Evolutionary conservation across 495 filamentous ascomycete species (phyloP).

Genomic region (Letharia lupina): DNA sequence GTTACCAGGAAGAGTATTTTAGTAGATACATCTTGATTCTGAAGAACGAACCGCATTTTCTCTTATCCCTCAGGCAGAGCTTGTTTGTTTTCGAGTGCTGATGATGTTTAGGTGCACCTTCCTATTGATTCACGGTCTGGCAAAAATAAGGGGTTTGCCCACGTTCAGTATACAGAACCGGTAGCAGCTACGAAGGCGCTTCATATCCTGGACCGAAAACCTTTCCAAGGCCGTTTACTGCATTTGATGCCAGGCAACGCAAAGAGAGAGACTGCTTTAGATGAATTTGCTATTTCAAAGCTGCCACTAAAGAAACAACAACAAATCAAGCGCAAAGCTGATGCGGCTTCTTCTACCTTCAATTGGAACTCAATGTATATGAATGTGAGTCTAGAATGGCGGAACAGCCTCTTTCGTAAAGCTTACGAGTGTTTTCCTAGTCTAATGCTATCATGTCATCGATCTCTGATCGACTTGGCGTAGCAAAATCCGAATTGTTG

Average conservation of each 20-base stretch:
- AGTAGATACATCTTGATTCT: slow-evolving; percentile 70
- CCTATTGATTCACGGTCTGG: slow-evolving; percentile 57
- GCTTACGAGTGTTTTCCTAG: slow-evolving; percentile 35
- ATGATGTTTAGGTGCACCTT: slow-evolving; percentile 64
- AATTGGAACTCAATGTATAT: slow-evolving; percentile 98
- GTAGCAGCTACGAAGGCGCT: slow-evolving; percentile 70
- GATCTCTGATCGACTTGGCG: slow-evolving; percentile 73
- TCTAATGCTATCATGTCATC: slow-evolving; percentile 87
- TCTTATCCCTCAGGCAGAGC: slow-evolving; percentile 25
- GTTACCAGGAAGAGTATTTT: slow-evolving; percentile 60
- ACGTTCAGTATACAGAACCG: slow-evolving; percentile 65
- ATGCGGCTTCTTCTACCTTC: slow-evolving; percentile 67
- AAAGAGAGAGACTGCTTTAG: slow-evolving; percentile 71
- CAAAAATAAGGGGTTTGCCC: slow-evolving; percentile 77
- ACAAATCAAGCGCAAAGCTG: slow-evolving; percentile 71
- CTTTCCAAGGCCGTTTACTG: slow-evolving; percentile 84
- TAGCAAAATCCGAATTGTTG: slow-evolving; percentile 81
- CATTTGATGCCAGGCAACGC: slow-evolving; percentile 76
- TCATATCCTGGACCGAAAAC: slow-evolving; percentile 62
- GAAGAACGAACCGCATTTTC: slow-evolving; percentile 32
- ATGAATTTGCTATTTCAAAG: slow-evolving; percentile 80
- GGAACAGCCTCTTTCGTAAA: not conserved
- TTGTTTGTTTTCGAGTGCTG: slow-evolving; percentile 30
- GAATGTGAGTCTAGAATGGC: slow-evolving; percentile 53
- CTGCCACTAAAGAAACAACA: slow-evolving; percentile 91